Evolutionary conservation across 202 grass and related monocot species (phyloP).

Genomic region (Eragrostis tef): DNA sequence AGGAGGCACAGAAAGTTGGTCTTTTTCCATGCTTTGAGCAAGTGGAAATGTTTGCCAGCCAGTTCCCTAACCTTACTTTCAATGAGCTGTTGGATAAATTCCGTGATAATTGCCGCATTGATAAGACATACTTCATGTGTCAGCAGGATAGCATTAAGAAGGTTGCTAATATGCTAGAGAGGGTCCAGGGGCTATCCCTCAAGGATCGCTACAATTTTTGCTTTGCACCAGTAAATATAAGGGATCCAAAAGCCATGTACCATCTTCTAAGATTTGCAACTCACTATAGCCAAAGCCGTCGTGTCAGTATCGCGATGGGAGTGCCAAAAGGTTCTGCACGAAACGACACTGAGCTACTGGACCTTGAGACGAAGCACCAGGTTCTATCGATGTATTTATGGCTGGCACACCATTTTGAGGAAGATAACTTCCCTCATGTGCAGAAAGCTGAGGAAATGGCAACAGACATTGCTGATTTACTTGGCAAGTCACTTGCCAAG

Average conservation of each 20-base stretch:
- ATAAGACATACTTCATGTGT: constrained; percentile 86
- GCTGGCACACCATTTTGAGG: constrained; percentile 86
- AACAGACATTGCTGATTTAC: constrained; percentile 74
- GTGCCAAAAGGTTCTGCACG: constrained; percentile 79
- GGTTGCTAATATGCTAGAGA: constrained; percentile 96
- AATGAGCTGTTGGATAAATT: constrained; percentile 81
- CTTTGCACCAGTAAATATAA: constrained; percentile 90
- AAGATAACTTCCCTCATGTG: constrained; percentile 80
- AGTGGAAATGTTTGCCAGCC: constrained; percentile 83
- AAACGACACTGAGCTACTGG: constrained; percentile 86
- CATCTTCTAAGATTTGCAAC: constrained; percentile 90
- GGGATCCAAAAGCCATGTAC: constrained; percentile 96
- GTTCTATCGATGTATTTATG: constrained; percentile 88
- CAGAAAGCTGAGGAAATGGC: constrained; percentile 88
- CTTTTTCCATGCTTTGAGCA: constrained; percentile 96
- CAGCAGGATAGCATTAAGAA: constrained; percentile 76
- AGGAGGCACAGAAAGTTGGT: constrained; percentile 73
- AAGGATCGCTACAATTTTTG: constrained; percentile 91
- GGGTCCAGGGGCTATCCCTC: constrained; percentile 71
- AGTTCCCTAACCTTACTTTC: constrained; percentile 63
- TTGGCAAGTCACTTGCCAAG: constrained; percentile 78
- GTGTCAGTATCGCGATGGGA: constrained; percentile 87
- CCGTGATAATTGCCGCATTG: constrained; percentile 73
- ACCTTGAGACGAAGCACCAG: constrained; percentile 97
- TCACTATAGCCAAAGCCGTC: constrained; percentile 69